Evolutionary conservation across 2,329 filamentous ascomycete species (phyloP), one percentile per base, ranked within the genome.

Genomic region (Chalaropsis ovoidea): DNA sequence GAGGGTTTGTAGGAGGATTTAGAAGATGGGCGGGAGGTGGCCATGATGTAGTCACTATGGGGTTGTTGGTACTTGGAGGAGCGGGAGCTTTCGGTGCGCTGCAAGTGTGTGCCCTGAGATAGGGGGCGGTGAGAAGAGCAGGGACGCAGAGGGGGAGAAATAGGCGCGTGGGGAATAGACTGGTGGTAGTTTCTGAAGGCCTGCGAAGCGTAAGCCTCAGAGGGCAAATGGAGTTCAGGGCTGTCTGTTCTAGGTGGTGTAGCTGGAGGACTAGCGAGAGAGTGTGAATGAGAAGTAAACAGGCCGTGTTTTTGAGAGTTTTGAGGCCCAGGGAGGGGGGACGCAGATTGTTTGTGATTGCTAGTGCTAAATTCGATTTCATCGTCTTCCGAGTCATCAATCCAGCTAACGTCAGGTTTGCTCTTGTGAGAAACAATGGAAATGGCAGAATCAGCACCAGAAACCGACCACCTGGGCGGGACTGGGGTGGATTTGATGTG

Each of bases 331-430:
- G 52, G 45, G 11, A 47, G 19, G 10, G 49, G 58, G 13, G 45
- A 56, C 22, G 35, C 13, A 19, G 41, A 60, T 42, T 42, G 27
- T 52, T 63, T 39, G 42, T 45, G 54, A 58, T 47, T 41, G 47
- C 54, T 49, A 24, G 64, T n/a, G 42, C 22, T 15, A 43, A 31
- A 68, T 45, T 69, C 64, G 8, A 71, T 70, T 8, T 74, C 74
- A 1, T 70, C 69, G 52, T 76, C 75, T 1, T 75, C 75, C 42
- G 76, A 74, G 15, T 69, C 68, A 19, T 76, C 75, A 6, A 77
- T 74, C 76, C 76, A 77, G 62, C 74, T 77, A 56, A 72, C 70
- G 22, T 72, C 71, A 31, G 69, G 69, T 49, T 68, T 58, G 41
- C 56, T 67, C 52, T 65, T 65, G 13, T 35, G 63, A n/a, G 63